phyloP scores from a whole-genome alignment of 225 moss, liverwort and hornwort genomes.

The Bryoerythrophyllum caledonicum region DNA sequence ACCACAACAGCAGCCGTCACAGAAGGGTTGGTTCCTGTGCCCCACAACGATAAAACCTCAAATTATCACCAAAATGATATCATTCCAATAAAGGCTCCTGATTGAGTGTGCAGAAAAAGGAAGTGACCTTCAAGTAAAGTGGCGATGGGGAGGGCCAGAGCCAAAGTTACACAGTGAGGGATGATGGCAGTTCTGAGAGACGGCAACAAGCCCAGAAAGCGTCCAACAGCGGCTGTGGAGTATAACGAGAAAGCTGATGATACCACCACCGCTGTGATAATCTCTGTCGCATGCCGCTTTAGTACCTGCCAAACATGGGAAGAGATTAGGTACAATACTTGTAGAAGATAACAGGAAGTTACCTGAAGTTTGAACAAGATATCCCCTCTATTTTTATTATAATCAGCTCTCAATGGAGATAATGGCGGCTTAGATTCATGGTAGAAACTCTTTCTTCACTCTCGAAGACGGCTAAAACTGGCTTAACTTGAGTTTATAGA shows the following conservation, averaged over 20 bases:
- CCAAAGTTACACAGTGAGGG: constrained; percentile 81
- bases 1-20: constrained; percentile 81
- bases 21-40: constrained; percentile 68
- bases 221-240: constrained; percentile 70
- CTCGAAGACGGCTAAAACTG: too few species aligned
- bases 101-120: background rate
- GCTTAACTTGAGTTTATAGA: too few species aligned
- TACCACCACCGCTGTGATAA: constrained; percentile 64
- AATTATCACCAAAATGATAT: background rate
- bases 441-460: too few species aligned
- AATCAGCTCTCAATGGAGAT: too few species aligned
- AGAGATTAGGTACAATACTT: background rate
- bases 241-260: constrained; percentile 76
- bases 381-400: too few species aligned
- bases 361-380: too few species aligned
- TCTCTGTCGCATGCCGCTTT: constrained; percentile 72
- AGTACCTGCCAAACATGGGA: constrained; percentile 55
- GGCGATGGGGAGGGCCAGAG: constrained; percentile 84
- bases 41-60: background rate
- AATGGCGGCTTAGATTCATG: too few species aligned
- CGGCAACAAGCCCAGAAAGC: constrained; percentile 59
- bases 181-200: constrained; percentile 67
- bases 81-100: background rate
- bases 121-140: constrained; percentile 67
- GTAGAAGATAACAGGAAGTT: background rate